Evolutionary conservation across 768 basidiomycete genomes (phyloP), one percentile per base, ranked within the genome.

Genomic region (Macrolepiota albuminosa): DNA sequence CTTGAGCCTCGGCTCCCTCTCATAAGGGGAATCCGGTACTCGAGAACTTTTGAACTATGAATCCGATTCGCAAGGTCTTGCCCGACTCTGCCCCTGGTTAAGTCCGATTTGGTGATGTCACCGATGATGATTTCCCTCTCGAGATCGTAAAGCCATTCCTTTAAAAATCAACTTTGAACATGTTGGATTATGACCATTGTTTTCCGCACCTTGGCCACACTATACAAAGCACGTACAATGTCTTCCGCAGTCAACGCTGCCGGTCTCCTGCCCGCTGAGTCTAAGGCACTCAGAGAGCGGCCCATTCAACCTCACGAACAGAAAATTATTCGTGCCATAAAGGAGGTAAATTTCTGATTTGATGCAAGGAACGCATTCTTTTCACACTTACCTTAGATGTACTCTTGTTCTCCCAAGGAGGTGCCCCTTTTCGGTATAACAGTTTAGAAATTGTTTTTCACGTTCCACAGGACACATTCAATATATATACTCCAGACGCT

Each of bases 61-160:
- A 29, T 29, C 29, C 29, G 29, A 29, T 29, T 29, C 29, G 2
- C 4, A n/a, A n/a, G n/a, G 21, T 21, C 21, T 21, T 21, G 29
- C 29, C 29, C 29, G 29, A 29, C 29, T 29, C 29, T 29, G 29
- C 29, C 29, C 2, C 4, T 26, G 31, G 39, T 29, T 40, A 16
- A 42, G 9, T 3, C 29, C 52, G 37, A 37, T 1, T 31, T 36
- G 21, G 24, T 64, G 63, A 64, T 51, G 61, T 64, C 60, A 61
- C 26, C 6, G 31, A 42, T 29, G 39, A 43, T 40, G 31, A 11
- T 21, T 34, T 3, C 33, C 11, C 21, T 39, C 24, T 36, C 16
- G 18, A 52, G 18, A 52, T 37, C 21, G n/a, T 26, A 24, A 10
- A n/a, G 11, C 26, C 50, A 13, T 14, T 6, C 31, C 21, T 36